These are phyloP conservation scores for Pestalotiopsis sp. DNA, from an alignment of 2,329 filamentous ascomycete genomes.

Conservation along the genomic window DNA sequence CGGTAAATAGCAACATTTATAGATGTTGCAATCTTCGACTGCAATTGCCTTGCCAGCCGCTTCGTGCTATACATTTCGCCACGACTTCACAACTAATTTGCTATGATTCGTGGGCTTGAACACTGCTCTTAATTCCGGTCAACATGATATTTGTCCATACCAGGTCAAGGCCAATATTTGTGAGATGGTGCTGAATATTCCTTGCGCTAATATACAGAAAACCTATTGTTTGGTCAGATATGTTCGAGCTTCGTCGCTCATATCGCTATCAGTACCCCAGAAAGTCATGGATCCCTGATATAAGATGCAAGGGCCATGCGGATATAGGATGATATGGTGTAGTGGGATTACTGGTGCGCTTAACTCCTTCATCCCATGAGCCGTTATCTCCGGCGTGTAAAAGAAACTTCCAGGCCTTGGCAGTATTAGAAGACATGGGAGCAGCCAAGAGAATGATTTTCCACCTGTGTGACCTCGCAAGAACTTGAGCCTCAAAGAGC, in stretches of 20 bases:
- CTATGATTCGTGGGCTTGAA: not conserved
- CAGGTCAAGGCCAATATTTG: not conserved
- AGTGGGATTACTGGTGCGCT: not conserved
- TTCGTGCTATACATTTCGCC: not conserved
- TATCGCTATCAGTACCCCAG: not conserved
- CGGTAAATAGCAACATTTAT: not conserved
- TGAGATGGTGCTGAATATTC: not conserved
- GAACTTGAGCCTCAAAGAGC: no score
- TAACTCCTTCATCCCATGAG: not conserved
- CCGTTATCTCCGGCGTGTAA: not conserved
- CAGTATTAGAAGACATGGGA: not conserved
- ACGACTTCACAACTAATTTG: not conserved
- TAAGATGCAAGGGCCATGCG: not conserved
- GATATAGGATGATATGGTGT: not conserved
- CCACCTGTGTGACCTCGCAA: not conserved
- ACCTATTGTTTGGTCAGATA: not conserved
- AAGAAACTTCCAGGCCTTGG: not conserved
- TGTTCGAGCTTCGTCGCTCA: not conserved
- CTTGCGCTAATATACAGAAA: not conserved
- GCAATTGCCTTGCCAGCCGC: not conserved
- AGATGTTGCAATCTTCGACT: not conserved
- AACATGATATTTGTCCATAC: not conserved
- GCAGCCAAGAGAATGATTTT: not conserved
- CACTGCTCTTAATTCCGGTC: not conserved
- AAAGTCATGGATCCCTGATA: not conserved